Evolutionary conservation across 1,139 yeast species (phyloP), one percentile per base, ranked within the genome.

Genomic region (Yamadazyma songkhlaensis): DNA sequence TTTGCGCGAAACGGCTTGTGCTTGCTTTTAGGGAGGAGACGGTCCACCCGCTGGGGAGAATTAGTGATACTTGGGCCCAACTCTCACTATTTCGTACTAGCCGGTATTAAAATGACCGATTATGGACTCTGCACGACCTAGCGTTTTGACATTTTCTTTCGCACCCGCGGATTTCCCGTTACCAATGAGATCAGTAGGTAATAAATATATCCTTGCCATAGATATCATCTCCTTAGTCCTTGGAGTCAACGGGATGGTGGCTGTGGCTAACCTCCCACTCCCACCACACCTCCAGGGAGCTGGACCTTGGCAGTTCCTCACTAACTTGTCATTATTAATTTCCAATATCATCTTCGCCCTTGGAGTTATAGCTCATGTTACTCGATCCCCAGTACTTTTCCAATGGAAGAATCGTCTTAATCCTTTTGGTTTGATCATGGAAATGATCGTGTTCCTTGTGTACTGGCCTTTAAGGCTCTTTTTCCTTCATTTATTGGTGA

Each of bases 261-360:
- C 40, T 17, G 31, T 54, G 9, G 31, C 32, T 2, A n/a, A 38
- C 6, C 6, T 37, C 1, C 46, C 47, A 25, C 43, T 60, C 21
- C 87, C 89, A 0, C 62, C 58, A 1, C 64, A 62, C 33, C 56
- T 82, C 27, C 61, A 50, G 4, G 56, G 58, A 9, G 89, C 79
- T 0, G 90, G 90, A 1, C 82, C 73, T 41, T 74, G 74, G 62
- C 89, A 83, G 54, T 83, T 83, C 53, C 62, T 83, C 35, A 83
- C 92, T 10, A 82, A 81, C 52, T 53, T 81, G 9, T 74, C 84
- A 32, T 59, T 82, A 15, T 57, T 59, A 0, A 59, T 72, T 25
- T 73, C 86, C 1, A 47, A 79, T 10, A 43, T 70, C 4, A 74
- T 74, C 31, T 72, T 72, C 40, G 36, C 48, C 1, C 24, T 73